These are phyloP conservation scores for Punica granatum DNA, from an alignment of 345 rosid genomes.

Conservation along the genomic window DNA sequence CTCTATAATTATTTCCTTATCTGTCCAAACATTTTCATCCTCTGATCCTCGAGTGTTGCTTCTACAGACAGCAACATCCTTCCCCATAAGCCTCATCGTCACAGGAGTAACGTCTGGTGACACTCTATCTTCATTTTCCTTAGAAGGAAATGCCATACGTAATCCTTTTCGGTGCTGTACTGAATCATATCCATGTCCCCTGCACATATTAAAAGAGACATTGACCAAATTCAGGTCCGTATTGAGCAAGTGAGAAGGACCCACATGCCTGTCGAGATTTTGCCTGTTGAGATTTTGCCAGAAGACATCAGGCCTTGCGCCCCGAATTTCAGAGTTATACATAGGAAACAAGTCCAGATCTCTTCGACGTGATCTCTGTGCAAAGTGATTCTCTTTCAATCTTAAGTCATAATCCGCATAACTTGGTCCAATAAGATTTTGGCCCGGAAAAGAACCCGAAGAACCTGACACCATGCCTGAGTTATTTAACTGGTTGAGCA, in stretches of 20 bases:
- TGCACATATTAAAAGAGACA: slow-evolving; percentile 14
- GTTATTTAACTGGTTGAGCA: slow-evolving; percentile 18
- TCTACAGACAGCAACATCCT: slow-evolving; percentile 49
- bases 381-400: slow-evolving; percentile 17
- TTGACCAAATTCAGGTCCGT: slow-evolving; percentile 21
- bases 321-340: slow-evolving; percentile 15
- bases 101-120: slow-evolving; percentile 23
- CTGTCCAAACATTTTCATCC: slow-evolving; percentile 33
- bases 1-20: slow-evolving; percentile 34
- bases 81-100: slow-evolving; percentile 70
- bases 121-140: slow-evolving; percentile 19
- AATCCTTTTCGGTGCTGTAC: slow-evolving; percentile 14
- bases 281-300: slow-evolving; percentile 17
- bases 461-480: slow-evolving; percentile 18
- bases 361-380: slow-evolving; percentile 16
- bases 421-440: slow-evolving; percentile 12
- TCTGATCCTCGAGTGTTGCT: slow-evolving; percentile 22
- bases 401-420: slow-evolving; percentile 15
- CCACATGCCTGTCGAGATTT: slow-evolving; percentile 18
- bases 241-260: slow-evolving; percentile 17
- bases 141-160: slow-evolving; percentile 9
- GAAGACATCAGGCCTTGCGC: slow-evolving; percentile 16
- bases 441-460: slow-evolving; percentile 17
- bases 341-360: slow-evolving; percentile 25
- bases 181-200: slow-evolving; percentile 12